These are phyloP conservation scores for Aureobasidium vineae DNA, from an alignment of 2,329 filamentous ascomycete genomes.

Conservation along the genomic window DNA sequence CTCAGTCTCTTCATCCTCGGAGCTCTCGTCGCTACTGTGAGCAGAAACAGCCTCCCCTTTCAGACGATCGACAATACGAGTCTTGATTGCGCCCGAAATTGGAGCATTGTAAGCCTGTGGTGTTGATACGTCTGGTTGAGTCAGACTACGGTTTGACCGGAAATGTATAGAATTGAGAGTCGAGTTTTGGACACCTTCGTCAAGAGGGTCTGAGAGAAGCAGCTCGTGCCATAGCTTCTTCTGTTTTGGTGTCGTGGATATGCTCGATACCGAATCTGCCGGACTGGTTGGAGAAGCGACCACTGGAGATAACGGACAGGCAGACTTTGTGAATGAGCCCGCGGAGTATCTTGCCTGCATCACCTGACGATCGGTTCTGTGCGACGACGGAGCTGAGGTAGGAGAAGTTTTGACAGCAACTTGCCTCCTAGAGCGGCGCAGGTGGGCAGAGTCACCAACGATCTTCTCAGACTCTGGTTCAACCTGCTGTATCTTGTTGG, in stretches of 20 bases:
- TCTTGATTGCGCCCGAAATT: constrained; percentile 17
- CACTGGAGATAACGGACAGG: constrained; percentile 9
- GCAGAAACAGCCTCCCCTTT: constrained; percentile 33
- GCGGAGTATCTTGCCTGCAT: background rate
- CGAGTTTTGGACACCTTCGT: background rate
- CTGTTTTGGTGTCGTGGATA: constrained; percentile 37
- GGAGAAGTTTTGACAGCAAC: background rate
- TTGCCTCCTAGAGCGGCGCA: constrained; percentile 11
- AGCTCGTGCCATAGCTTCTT: constrained; percentile 36
- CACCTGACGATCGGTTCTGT: background rate
- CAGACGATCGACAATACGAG: constrained; percentile 38
- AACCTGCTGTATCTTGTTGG: background rate
- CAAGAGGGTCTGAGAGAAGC: constrained; percentile 28
- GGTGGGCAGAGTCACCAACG: background rate
- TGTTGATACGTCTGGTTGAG: background rate
- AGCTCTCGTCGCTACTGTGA: constrained; percentile 30
- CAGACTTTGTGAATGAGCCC: background rate
- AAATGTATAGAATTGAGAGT: background rate
- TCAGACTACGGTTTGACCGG: background rate
- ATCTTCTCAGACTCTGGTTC: background rate
- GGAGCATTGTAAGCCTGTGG: background rate
- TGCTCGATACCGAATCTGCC: constrained; percentile 9
- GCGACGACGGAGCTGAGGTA: background rate
- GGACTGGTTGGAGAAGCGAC: constrained; percentile 10
- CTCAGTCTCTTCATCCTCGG: constrained; percentile 23